Evolutionary conservation across 306 rosid species (phyloP).

Genomic region (Glycyrrhiza uralensis): DNA sequence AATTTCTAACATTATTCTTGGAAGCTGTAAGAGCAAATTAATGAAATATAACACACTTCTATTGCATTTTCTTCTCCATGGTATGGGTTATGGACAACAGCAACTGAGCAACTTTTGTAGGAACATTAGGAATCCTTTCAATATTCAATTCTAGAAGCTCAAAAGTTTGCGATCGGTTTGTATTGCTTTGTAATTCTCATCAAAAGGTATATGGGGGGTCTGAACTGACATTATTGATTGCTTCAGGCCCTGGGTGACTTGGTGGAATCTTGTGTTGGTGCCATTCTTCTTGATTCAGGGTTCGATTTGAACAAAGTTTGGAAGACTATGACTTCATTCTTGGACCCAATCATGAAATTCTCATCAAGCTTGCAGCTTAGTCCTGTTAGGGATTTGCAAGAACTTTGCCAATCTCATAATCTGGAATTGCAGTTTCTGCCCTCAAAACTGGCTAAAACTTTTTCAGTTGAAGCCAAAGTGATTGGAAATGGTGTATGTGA

Average conservation of each 20-base stretch:
- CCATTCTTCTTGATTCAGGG: conserved; percentile 89
- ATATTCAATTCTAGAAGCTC: neutral
- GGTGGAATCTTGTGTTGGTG: conserved; percentile 90
- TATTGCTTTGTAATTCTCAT: conserved; percentile 20
- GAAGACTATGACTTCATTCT: conserved; percentile 68
- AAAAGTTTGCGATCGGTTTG: conserved; percentile 1
- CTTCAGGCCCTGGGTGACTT: conserved; percentile 87
- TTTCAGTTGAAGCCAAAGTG: conserved; percentile 52
- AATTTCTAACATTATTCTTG: neutral
- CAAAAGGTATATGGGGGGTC: neutral
- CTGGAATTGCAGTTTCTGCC: conserved; percentile 28
- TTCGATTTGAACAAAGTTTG: conserved; percentile 66
- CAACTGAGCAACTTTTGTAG: neutral
- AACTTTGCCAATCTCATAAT: conserved; percentile 65
- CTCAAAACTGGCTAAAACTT: conserved; percentile 37
- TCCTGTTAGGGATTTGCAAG: conserved; percentile 76
- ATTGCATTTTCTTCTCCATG: neutral
- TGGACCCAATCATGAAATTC: conserved; percentile 71
- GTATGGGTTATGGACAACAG: neutral
- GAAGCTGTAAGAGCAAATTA: neutral
- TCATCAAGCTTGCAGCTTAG: conserved; percentile 73
- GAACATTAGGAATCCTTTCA: neutral
- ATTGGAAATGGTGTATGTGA: conserved; percentile 33
- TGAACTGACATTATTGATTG: conserved; percentile 18
- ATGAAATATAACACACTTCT: conserved; percentile 3